Conservation (phyloP, 768 basidiomycete species). For the Mycena latifolia region DNA sequence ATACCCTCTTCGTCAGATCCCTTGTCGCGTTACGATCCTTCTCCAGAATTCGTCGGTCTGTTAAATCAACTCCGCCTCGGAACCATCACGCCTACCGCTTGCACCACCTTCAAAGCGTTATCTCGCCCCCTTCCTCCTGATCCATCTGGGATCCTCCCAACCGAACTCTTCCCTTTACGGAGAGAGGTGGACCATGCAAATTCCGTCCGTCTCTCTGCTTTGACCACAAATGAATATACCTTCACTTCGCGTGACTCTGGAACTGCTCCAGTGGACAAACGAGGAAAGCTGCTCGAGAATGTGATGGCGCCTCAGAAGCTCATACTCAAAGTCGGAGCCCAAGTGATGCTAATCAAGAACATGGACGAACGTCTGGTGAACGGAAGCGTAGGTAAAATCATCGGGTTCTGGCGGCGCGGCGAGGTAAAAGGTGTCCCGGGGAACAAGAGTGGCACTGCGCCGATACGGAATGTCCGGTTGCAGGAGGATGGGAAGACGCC, state of each 20-base stretch:
- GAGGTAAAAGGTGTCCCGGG: slow-evolving; percentile 32
- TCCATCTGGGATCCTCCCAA: slow-evolving; percentile 51
- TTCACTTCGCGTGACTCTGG: slow-evolving; percentile 70
- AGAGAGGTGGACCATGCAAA: slow-evolving; percentile 80
- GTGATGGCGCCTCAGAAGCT: slow-evolving; percentile 72
- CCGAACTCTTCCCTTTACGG: slow-evolving; percentile 74
- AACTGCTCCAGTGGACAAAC: slow-evolving; percentile 51
- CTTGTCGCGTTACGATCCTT: neutral
- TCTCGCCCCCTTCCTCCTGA: slow-evolving; percentile 34
- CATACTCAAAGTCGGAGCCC: slow-evolving; percentile 66
- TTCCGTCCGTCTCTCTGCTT: slow-evolving; percentile 59
- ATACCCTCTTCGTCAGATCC: neutral
- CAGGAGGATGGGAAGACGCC: slow-evolving; percentile 59
- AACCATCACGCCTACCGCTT: slow-evolving; percentile 39
- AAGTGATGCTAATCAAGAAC: slow-evolving; percentile 85
- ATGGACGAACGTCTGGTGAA: slow-evolving; percentile 82
- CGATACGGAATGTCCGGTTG: slow-evolving; percentile 40
- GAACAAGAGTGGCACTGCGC: slow-evolving; percentile 40
- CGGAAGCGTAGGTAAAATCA: slow-evolving; percentile 80
- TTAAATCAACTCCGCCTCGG: slow-evolving; percentile 85
- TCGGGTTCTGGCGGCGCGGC: slow-evolving; percentile 59
- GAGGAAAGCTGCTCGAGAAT: slow-evolving; percentile 68
- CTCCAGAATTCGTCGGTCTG: slow-evolving; percentile 73
- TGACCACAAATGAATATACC: slow-evolving; percentile 55
- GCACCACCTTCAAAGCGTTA: slow-evolving; percentile 39